Base-by-base conservation (phyloP, 163 green algal species). In the Scenedesmus sp. region DNA sequence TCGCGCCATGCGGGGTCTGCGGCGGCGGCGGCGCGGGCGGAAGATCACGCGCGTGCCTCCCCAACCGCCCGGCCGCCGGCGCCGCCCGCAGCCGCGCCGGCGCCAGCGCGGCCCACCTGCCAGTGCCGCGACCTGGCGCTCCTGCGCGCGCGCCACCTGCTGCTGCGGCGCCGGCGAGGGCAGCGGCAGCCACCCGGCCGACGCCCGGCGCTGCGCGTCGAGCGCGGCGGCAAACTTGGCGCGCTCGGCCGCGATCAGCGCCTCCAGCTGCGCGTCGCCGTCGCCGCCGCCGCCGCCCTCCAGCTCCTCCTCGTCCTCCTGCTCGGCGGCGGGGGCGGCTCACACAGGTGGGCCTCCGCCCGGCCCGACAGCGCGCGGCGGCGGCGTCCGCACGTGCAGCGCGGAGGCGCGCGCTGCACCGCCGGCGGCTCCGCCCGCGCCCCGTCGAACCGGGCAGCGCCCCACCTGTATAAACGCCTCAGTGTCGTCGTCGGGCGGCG, bases 91-190 rank as follows among this genome's bases (percentile, higher is more conserved):
- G 10, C 7, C 39, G 10, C 39, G 10, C 5, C n/a, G 17, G n/a
- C 51, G 17, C 22, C n/a, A 6, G 17, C 51, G 9, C 5, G 22
- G 9, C 22, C 6, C 51, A 26, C n/a, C n/a, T 60, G 51, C 51
- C n/a, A n/a, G n/a, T 33, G 51, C 51, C 17, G 51, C 22, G 5
- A 11, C n/a, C 20, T 70, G 62, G 18, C 62, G 62, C 62, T 70
- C 62, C 39, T 70, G 34, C 31, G 14, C 36, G 29, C 39, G 50
- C 20, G 54, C 15, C 15, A 57, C 18, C 62, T 70, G 62, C 39
- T 70, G 22, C 6, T 39, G 22, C 50, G 62, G 62, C 18, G 20
- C 24, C 31, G 62, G 62, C 33, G 62, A 70, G 18, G 62, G 62
- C 36, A 70, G 34, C 39, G 39, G 39, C 39, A 47, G 39, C 11